A percentile compares a stretch with the other conserved stretches of the same genome.
Evolutionary conservation across 495 filamentous ascomycete genomes (phyloP).

Genomic region (Tuber microsphaerosporum): DNA sequence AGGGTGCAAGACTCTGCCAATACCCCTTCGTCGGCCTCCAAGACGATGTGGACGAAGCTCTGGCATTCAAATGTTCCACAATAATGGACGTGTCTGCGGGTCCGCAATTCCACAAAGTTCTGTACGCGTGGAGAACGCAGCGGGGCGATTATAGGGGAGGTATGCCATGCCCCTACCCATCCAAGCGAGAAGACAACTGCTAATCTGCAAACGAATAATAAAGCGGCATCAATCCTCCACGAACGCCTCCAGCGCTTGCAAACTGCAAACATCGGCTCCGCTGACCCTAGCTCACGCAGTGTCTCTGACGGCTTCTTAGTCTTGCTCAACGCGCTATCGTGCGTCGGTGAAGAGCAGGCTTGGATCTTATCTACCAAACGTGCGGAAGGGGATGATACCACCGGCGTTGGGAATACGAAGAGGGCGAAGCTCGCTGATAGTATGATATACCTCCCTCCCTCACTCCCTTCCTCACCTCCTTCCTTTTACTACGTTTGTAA

Average conservation of each 20-base stretch:
- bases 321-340: constrained; percentile 80
- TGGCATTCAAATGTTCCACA: constrained; percentile 56
- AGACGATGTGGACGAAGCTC: constrained; percentile 66
- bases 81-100: constrained; percentile 53
- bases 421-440: constrained; percentile 44
- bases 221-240: constrained; percentile 66
- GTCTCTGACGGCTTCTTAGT: constrained; percentile 65
- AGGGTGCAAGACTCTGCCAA: constrained; percentile 60
- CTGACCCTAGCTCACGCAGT: constrained; percentile 51
- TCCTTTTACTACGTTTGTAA: constrained; percentile 23
- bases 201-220: neutral
- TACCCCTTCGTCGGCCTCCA: constrained; percentile 72
- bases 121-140: constrained; percentile 81
- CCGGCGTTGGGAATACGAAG: constrained; percentile 34
- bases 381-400: constrained; percentile 33
- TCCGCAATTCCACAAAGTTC: constrained; percentile 67
- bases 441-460: neutral
- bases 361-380: constrained; percentile 54
- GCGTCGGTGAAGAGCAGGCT: constrained; percentile 71
- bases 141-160: constrained; percentile 73
- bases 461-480: neutral
- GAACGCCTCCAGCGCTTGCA: constrained; percentile 60
- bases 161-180: neutral
- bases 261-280: constrained; percentile 47
- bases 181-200: neutral